Conservation (phyloP, 352 stramenopile genomes). For the Phytophthora litchii region DNA sequence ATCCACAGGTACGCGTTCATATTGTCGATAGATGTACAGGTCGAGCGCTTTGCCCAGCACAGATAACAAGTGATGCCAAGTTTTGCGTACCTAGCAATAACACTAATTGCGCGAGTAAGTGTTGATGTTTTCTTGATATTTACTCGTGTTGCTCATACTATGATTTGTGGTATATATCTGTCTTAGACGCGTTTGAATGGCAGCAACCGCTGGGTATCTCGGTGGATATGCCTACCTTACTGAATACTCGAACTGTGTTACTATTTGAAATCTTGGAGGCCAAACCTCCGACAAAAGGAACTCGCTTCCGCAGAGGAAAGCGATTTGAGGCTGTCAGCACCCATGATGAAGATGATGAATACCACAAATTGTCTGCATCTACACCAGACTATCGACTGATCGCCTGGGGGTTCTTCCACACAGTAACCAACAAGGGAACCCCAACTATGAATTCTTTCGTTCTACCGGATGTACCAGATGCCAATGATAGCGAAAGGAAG, state of each 20-base stretch:
- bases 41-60: conserved; percentile 33
- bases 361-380: conserved; percentile 9
- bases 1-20: conserved; percentile 53
- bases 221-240: conserved; percentile 37
- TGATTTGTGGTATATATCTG: conserved; percentile 2
- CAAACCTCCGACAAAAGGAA: conserved; percentile 24
- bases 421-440: conserved; percentile 51
- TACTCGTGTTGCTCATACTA: background rate
- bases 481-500: conserved; percentile 4
- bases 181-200: conserved; percentile 61
- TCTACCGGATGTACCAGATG: conserved; percentile 25
- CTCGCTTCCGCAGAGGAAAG: conserved; percentile 25
- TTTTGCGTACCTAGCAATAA: conserved; percentile 18
- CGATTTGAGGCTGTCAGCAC: conserved; percentile 37
- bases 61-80: conserved; percentile 31
- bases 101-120: conserved; percentile 24
- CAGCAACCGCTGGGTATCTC: conserved; percentile 43
- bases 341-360: conserved; percentile 32
- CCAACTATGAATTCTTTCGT: conserved; percentile 43
- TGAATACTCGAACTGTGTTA: conserved; percentile 49
- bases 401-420: conserved; percentile 70
- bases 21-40: conserved; percentile 61
- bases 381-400: conserved; percentile 35
- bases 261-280: conserved; percentile 64
- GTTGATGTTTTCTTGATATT: background rate